Conservation (phyloP, 306 rosid genomes). For the Ziziphus jujuba region DNA sequence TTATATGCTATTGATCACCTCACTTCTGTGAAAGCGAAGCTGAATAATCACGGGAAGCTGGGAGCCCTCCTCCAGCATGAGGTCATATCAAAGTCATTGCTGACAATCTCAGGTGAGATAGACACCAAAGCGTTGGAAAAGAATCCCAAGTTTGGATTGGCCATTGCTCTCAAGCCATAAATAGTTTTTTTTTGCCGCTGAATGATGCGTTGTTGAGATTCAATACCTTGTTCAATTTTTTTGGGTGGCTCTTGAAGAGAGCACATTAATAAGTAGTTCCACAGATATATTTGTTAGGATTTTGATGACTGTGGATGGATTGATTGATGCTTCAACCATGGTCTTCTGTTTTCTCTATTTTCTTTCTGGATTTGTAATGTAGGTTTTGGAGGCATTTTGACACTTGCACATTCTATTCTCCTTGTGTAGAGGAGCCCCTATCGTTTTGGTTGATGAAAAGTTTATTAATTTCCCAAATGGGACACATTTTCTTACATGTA, state of each 20-base stretch:
- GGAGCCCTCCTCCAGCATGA: constrained; percentile 91
- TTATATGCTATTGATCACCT: constrained; percentile 68
- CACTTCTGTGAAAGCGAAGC: constrained; percentile 79
- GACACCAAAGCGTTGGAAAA: constrained; percentile 85
- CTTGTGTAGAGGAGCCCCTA: constrained; percentile 26
- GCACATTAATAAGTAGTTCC: constrained; percentile 70
- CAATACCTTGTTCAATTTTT: constrained; percentile 47
- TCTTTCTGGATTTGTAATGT: constrained; percentile 25
- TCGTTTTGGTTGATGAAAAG: constrained; percentile 23
- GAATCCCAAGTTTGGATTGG: constrained; percentile 82
- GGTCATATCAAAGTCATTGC: constrained; percentile 77
- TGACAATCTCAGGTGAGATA: constrained; percentile 88
- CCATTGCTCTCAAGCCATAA: constrained; percentile 86
- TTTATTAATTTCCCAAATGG: constrained; percentile 1
- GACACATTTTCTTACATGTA: background rate
- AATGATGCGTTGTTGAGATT: constrained; percentile 22
- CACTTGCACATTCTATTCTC: constrained; percentile 30
- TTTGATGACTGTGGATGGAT: constrained; percentile 50
- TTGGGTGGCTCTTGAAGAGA: constrained; percentile 56
- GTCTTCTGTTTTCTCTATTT: constrained; percentile 25
- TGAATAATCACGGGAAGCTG: constrained; percentile 79
- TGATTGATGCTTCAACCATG: constrained; percentile 29
- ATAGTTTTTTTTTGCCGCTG: constrained; percentile 22
- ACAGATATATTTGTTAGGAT: constrained; percentile 41
- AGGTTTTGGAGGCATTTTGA: constrained; percentile 35